A percentile compares a stretch with the other conserved stretches of the same genome.
These are phyloP conservation scores for Antrodiella citrinella DNA, from an alignment of 768 basidiomycete species.

Conservation along the genomic window DNA sequence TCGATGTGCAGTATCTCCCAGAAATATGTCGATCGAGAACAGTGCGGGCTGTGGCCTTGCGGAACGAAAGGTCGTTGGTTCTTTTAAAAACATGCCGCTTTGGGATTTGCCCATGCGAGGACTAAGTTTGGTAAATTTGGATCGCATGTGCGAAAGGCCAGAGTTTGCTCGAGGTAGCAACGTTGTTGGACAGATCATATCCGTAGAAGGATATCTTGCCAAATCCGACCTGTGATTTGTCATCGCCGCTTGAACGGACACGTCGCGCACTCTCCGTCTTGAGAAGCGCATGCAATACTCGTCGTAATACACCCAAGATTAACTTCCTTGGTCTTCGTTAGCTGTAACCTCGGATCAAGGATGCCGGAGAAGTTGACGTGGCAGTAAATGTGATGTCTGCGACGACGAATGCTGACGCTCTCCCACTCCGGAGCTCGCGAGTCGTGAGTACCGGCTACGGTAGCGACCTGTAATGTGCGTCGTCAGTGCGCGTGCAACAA, in stretches of 20 bases:
- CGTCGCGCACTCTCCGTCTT: not conserved
- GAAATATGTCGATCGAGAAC: not conserved
- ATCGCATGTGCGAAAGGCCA: conserved; percentile 1
- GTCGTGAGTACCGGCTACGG: not conserved
- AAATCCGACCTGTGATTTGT: not conserved
- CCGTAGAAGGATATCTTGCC: not conserved
- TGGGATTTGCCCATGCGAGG: not conserved
- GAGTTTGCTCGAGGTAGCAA: conserved; percentile 11
- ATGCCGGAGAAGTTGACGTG: not conserved
- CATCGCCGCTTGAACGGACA: not conserved
- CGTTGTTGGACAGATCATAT: not conserved
- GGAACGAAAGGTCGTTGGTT: not conserved
- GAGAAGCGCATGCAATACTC: not conserved
- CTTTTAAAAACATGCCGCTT: not conserved
- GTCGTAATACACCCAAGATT: not conserved
- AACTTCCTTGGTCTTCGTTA: not conserved
- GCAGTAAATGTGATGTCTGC: not conserved
- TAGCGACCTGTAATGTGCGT: not conserved
- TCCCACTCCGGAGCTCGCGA: not conserved
- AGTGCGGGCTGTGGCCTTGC: not conserved
- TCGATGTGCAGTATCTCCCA: not conserved
- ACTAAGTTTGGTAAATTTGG: not conserved
- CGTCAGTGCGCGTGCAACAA: not conserved
- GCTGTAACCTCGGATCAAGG: not conserved
- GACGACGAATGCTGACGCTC: not conserved